Evolutionary conservation across 306 rosid genomes (phyloP).

Genomic region (Carpinus fangiana): DNA sequence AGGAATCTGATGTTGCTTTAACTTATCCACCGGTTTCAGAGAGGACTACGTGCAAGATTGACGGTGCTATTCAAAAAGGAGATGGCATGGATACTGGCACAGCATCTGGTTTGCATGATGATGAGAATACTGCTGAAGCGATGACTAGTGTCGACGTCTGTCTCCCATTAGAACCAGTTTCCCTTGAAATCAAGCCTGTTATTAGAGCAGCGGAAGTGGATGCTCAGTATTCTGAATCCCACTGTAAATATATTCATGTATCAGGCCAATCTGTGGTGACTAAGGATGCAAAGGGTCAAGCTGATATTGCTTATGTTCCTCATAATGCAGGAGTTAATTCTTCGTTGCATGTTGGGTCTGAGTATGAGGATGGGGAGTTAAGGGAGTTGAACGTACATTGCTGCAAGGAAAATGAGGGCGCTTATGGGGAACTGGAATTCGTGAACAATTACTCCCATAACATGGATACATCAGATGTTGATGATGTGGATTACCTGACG

Average conservation of each 20-base stretch:
- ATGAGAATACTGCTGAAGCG: conserved; percentile 23
- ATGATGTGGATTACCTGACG: conserved; percentile 19
- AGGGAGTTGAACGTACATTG: conserved; percentile 34
- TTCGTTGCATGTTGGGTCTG: neutral
- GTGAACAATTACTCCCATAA: conserved; percentile 39
- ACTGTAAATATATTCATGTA: conserved; percentile 8
- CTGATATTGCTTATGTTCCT: conserved; percentile 12
- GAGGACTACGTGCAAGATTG: conserved; percentile 26
- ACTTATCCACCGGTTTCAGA: conserved; percentile 18
- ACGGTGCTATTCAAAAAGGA: conserved; percentile 18
- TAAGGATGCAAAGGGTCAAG: conserved; percentile 11
- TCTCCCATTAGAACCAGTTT: neutral
- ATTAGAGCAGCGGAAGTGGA: conserved; percentile 4
- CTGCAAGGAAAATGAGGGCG: conserved; percentile 33
- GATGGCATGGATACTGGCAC: conserved; percentile 17
- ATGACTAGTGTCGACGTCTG: neutral
- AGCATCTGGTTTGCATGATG: conserved; percentile 25
- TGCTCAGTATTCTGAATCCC: neutral
- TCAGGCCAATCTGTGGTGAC: conserved; percentile 18
- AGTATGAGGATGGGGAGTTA: conserved; percentile 46
- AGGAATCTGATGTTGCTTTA: neutral
- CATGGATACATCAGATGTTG: conserved; percentile 24
- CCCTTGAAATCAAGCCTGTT: conserved; percentile 12
- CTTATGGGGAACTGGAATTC: conserved; percentile 25
- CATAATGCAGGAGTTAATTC: neutral